Evolutionary conservation across 345 rosid genomes (phyloP).

Genomic region (Corchorus olitorius): DNA sequence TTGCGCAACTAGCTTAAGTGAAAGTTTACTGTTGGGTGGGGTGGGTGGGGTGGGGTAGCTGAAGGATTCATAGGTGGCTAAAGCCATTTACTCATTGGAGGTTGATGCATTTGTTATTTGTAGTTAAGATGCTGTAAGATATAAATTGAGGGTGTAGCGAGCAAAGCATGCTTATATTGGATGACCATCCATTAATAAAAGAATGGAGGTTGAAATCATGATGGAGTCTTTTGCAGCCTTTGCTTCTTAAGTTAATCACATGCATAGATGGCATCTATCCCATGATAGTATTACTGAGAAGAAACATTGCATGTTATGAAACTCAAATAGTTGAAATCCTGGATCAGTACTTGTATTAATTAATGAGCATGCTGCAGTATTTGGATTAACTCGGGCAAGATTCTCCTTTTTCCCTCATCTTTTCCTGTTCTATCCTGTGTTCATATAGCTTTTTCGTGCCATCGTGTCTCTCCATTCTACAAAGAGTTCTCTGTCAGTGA

Average conservation of each 20-base stretch:
- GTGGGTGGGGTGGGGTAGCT: neutral
- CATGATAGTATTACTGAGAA: neutral
- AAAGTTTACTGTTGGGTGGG: neutral
- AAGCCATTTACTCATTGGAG: neutral
- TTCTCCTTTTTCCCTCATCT: neutral
- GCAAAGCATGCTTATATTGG: neutral
- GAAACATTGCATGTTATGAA: neutral
- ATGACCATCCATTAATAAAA: too few relatives aligned
- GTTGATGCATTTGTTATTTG: neutral
- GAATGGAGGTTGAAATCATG: neutral
- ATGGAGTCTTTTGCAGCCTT: neutral
- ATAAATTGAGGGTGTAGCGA: neutral
- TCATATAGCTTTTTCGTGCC: neutral
- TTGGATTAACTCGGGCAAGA: neutral
- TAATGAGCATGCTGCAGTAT: neutral
- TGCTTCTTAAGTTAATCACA: neutral
- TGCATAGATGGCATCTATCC: neutral
- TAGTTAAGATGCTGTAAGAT: slow-evolving; percentile 2
- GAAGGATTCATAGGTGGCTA: neutral
- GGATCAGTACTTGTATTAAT: neutral
- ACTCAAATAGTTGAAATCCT: neutral
- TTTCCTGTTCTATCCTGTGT: neutral
- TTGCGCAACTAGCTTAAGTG: neutral
- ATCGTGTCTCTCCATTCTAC: neutral
- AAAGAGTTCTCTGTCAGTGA: neutral